phyloP scores from a whole-genome alignment of 1,284 basidiomycete species.

The Leccinum griseonigrum region DNA sequence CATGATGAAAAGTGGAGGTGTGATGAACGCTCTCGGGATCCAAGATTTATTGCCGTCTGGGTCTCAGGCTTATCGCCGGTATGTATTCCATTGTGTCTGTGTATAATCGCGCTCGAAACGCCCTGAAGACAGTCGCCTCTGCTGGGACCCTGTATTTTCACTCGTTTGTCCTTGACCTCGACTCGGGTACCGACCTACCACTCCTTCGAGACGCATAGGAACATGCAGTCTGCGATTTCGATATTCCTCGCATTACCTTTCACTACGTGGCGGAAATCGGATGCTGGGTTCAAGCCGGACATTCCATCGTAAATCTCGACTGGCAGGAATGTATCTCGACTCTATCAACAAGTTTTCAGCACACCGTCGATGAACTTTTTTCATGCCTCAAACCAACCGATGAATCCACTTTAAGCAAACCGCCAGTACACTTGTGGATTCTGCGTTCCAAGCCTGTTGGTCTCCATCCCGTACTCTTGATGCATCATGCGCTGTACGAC shows the following conservation, averaged over 20 bases:
- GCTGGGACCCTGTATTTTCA: conserved; percentile 46
- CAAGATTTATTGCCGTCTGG: too few species aligned
- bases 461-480: conserved; percentile 37
- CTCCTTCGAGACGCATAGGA: conserved; percentile 39
- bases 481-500: conserved; percentile 55
- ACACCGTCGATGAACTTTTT: conserved; percentile 21
- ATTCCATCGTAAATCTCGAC: conserved; percentile 34
- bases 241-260: conserved; percentile 48
- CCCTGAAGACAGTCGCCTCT: conserved; percentile 42
- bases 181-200: conserved; percentile 26
- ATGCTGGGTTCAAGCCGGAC: conserved; percentile 44
- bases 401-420: conserved; percentile 27
- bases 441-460: conserved; percentile 21
- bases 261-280: conserved; percentile 40
- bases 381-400: conserved; percentile 19
- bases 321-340: conserved; percentile 33
- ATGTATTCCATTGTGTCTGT: conserved; percentile 4
- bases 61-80: conserved; percentile 40
- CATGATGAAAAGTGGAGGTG: too few species aligned
- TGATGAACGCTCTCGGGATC: too few species aligned
- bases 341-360: conserved; percentile 11
- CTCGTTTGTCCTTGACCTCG: conserved; percentile 41
- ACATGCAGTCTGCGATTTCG: conserved; percentile 31
- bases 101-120: neutral
- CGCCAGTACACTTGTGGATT: conserved; percentile 39